Conservation (phyloP, 768 basidiomycete genomes). For the Podaxis sp. region DNA sequence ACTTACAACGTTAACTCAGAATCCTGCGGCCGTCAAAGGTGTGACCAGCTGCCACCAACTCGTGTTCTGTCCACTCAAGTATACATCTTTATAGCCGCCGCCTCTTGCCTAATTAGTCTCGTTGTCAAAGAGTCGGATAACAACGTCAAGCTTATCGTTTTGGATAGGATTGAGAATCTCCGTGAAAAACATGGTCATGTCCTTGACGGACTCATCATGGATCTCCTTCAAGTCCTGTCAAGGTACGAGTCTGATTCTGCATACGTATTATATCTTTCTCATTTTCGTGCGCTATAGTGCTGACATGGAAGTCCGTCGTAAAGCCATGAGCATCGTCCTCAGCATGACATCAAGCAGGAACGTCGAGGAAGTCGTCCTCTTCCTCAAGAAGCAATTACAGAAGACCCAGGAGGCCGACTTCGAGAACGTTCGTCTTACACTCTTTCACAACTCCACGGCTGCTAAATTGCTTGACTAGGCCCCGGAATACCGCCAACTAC, state of each 20-base stretch:
- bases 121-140: slow-evolving; percentile 97
- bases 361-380: slow-evolving; percentile 93
- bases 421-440: slow-evolving; percentile 67
- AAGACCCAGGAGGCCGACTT: slow-evolving; percentile 89
- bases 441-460: background rate
- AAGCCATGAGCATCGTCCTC: slow-evolving; percentile 86
- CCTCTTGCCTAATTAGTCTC: slow-evolving; percentile 83
- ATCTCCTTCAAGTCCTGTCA: slow-evolving; percentile 86
- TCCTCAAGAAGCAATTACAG: slow-evolving; percentile 97
- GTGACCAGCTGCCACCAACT: slow-evolving; percentile 9
- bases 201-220: slow-evolving; percentile 91
- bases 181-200: slow-evolving; percentile 86
- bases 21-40: slow-evolving; percentile 96
- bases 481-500: slow-evolving; percentile 90
- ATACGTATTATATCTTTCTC: background rate
- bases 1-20: slow-evolving; percentile 90
- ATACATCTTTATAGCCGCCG: slow-evolving; percentile 62
- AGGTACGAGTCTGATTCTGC: slow-evolving; percentile 42
- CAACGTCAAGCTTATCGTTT: slow-evolving; percentile 97
- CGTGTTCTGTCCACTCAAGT: background rate
- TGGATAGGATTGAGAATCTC: slow-evolving; percentile 84
- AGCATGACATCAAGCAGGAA: slow-evolving; percentile 94
- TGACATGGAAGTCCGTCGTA: slow-evolving; percentile 95
- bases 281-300: slow-evolving; percentile 46
- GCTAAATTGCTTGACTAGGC: slow-evolving; percentile 46